Evolutionary conservation across 192 early-diverging fungal genomes (phyloP).

Genomic region (Lobosporangium transversale): DNA sequence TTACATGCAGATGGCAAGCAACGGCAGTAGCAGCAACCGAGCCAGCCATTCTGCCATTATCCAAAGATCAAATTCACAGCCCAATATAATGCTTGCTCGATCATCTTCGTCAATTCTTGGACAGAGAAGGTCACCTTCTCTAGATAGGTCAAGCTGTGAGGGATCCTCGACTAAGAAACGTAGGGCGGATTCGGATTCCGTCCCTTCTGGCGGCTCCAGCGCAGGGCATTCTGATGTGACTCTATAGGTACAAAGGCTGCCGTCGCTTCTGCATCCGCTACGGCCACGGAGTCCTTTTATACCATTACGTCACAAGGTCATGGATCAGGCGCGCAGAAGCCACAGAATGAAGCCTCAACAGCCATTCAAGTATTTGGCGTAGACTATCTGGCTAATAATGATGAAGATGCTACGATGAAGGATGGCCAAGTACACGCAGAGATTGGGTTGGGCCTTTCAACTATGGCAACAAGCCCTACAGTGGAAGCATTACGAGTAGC

Average conservation of each 20-base stretch:
- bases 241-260: too few relatives aligned
- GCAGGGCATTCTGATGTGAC: too few relatives aligned
- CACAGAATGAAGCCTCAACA: too few relatives aligned
- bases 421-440: neutral
- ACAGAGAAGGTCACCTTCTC: constrained; percentile 11
- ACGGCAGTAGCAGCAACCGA: neutral
- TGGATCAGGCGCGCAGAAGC: too few relatives aligned
- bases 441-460: constrained; percentile 10
- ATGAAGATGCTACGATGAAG: neutral
- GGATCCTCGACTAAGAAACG: constrained; percentile 18
- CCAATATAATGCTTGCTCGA: too few relatives aligned
- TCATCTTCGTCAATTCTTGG: constrained; percentile 3
- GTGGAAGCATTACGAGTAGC: constrained; percentile 39
- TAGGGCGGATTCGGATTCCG: constrained; percentile 8
- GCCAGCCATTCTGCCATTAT: neutral
- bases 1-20: neutral
- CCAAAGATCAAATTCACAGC: constrained; percentile 2
- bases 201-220: neutral
- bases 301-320: too few relatives aligned
- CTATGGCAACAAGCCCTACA: neutral
- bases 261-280: neutral
- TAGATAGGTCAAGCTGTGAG: constrained; percentile 14
- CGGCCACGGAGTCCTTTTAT: neutral
- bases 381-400: constrained; percentile 19
- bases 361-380: constrained; percentile 33